phyloP scores from a whole-genome alignment of 441 rosid species.

The Pelargonium cotyledonis region DNA sequence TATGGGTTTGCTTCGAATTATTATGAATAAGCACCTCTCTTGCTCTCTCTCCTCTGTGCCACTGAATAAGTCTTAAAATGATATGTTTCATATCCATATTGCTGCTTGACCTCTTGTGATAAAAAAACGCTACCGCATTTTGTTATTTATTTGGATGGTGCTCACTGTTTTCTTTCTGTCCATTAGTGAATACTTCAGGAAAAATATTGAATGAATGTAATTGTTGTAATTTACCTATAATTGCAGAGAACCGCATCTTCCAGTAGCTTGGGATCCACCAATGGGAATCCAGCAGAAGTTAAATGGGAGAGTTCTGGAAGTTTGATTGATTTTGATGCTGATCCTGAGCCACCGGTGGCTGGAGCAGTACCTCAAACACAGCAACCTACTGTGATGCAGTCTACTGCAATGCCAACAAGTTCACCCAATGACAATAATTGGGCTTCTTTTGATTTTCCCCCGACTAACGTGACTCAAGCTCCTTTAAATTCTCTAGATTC shows the following conservation, averaged over 20 bases:
- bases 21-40: not conserved
- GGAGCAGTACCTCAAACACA: conserved; percentile 40
- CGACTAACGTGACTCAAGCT: conserved; percentile 50
- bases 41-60: not conserved
- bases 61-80: too few species aligned
- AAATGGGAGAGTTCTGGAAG: conserved; percentile 55
- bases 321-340: conserved; percentile 90
- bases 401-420: conserved; percentile 39
- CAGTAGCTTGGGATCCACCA: conserved; percentile 56
- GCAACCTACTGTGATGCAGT: conserved; percentile 29
- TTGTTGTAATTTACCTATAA: conserved; percentile 14
- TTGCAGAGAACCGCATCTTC: conserved; percentile 69
- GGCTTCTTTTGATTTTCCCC: conserved; percentile 79
- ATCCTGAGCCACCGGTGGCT: conserved; percentile 55
- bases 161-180: too few species aligned
- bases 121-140: too few species aligned
- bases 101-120: too few species aligned
- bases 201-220: not conserved
- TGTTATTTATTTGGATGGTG: too few species aligned
- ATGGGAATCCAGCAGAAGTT: conserved; percentile 54
- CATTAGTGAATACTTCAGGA: too few species aligned
- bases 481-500: conserved; percentile 63
- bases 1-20: not conserved
- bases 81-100: too few species aligned
- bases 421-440: conserved; percentile 54